Percentiles rank a stretch among this genome's conserved stretches.
phyloP scores from a whole-genome alignment of 352 stramenopile species.

The Globisporangium megalacanthum region DNA sequence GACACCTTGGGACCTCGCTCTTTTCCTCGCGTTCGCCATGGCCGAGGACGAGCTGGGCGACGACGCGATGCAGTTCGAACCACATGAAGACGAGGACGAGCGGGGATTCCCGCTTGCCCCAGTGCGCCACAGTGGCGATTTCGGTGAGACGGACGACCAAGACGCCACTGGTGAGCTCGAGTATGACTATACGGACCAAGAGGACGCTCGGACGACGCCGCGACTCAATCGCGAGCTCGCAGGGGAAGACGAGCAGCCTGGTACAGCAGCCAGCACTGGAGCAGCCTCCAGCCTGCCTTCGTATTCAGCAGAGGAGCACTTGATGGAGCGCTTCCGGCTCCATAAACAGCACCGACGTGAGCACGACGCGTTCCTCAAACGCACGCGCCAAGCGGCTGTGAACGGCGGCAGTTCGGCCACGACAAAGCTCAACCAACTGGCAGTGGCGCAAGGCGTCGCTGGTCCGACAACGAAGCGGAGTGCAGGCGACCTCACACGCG shows the following conservation, averaged over 20 bases:
- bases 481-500: constrained; percentile 42
- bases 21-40: neutral
- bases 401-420: constrained; percentile 20
- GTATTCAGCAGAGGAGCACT: constrained; percentile 33
- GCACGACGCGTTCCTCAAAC: constrained; percentile 56
- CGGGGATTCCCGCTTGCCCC: neutral
- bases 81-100: neutral
- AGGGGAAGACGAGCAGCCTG: neutral
- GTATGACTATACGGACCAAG: neutral
- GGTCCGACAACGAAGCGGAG: constrained; percentile 3
- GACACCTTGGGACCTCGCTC: too few species aligned
- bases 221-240: neutral
- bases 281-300: neutral
- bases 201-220: neutral
- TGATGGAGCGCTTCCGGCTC: constrained; percentile 68
- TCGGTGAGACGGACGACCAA: neutral
- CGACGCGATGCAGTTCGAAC: neutral
- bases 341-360: constrained; percentile 75
- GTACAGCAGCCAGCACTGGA: neutral
- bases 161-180: neutral
- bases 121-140: neutral
- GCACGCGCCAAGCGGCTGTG: constrained; percentile 37
- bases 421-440: neutral
- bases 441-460: too few species aligned
- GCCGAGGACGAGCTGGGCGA: neutral